These are phyloP conservation scores for Dichomitus squalens DNA, from an alignment of 1,284 basidiomycete species.

Conservation along the genomic window DNA sequence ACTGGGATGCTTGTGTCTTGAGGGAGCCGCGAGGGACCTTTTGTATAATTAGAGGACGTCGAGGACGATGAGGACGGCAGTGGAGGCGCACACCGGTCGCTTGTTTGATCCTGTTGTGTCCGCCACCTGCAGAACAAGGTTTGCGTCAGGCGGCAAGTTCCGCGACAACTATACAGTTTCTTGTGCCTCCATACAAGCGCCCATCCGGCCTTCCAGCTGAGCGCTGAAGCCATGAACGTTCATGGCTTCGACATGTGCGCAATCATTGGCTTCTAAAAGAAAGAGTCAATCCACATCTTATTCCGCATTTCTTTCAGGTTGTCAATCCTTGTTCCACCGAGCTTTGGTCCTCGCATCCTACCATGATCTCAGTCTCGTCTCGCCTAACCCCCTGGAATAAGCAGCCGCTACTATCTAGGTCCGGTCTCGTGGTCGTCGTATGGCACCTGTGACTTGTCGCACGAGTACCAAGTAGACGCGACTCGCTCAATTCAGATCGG, in stretches of 20 bases:
- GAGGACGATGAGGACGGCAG: conserved; percentile 22
- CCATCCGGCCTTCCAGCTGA: conserved; percentile 1
- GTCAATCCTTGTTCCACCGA: too few relatives aligned
- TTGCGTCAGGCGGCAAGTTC: conserved; percentile 42
- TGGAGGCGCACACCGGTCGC: conserved; percentile 26
- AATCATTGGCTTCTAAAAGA: neutral
- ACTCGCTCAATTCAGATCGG: too few relatives aligned
- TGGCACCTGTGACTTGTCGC: too few relatives aligned
- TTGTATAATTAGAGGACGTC: conserved; percentile 25
- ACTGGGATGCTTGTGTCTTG: conserved; percentile 31
- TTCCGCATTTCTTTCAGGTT: too few relatives aligned
- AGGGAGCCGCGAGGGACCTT: conserved; percentile 26
- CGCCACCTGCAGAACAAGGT: conserved; percentile 45
- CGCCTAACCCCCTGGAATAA: too few relatives aligned
- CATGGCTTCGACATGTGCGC: neutral
- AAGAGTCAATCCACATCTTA: too few relatives aligned
- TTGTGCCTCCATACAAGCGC: neutral
- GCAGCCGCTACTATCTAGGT: too few relatives aligned
- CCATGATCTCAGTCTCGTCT: too few relatives aligned
- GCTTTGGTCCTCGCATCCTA: too few relatives aligned
- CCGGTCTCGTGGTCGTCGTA: too few relatives aligned
- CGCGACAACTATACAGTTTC: conserved; percentile 46
- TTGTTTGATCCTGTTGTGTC: conserved; percentile 52
- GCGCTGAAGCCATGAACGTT: neutral
- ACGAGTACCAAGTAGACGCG: too few relatives aligned